Base-by-base conservation (phyloP, 1,284 basidiomycete genomes). In the Gomphus bonarii region DNA sequence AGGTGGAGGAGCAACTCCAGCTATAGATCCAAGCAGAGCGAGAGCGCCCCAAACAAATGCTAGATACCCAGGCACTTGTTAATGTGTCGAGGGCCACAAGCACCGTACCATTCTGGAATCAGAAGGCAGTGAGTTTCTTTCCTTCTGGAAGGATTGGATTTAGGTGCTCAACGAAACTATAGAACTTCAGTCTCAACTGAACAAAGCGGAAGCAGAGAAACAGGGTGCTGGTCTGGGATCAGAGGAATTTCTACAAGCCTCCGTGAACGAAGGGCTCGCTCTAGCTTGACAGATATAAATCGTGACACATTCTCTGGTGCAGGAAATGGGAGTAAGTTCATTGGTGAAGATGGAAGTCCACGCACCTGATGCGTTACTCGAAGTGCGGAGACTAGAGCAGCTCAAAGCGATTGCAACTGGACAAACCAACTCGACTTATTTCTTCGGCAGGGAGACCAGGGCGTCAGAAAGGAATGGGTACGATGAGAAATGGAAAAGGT, bases 11-110 rank as follows among this genome's bases (percentile, higher is more conserved):
- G 66, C 77, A 79, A 72, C 70, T 79, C 2, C 77, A 79, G 59
- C 69, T 79, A 9, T 77, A 78, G 64, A 79, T 79, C 77, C 75
- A 78, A 63, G 78, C 78, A 1, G 78, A 80, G 59, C 65, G 78
- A 35, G 77, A 79, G 59, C 63, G 78, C 16, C 68, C 77, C 28
- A 79, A 79, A 61, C 76, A 79, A 59, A 69, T 79, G 11, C 67
- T 80, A n/a, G 77, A 80, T 60, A 80, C 78, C 0, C 74, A 78
- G 61, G 77, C 78, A 0, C 73, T 75, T 58, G 74, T 80, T 59
- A 80, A 80, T 61, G 70, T 80, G 30, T 77, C 78, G 78, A 80
- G 62, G 78, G 78, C 10, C 71, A 76, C 52, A 80, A 80, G 60
- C 76, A 79, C 61, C 69, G 74, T 12, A 72, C 73, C 7, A 79